These are phyloP conservation scores for Penicillium sp. DNA, from an alignment of 2,329 filamentous ascomycete genomes.

Conservation along the genomic window DNA sequence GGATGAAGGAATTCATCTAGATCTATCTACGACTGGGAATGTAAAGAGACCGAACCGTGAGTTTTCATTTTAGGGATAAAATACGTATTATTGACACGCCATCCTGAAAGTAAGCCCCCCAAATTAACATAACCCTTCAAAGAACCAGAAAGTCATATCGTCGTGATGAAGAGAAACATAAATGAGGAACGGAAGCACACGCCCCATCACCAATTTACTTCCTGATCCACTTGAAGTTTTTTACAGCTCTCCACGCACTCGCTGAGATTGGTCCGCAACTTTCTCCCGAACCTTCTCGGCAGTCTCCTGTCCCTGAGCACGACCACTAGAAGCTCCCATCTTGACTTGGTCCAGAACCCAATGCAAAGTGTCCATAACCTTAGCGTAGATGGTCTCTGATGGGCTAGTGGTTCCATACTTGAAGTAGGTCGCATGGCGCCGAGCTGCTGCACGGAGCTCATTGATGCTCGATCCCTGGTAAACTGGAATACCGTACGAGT, in stretches of 20 bases:
- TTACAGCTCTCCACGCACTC: conserved; percentile 38
- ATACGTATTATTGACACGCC: neutral
- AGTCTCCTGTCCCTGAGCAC: conserved; percentile 53
- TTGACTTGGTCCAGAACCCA: conserved; percentile 56
- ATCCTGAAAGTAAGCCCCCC: neutral
- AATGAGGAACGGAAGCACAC: conserved; percentile 2
- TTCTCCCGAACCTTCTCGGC: conserved; percentile 48
- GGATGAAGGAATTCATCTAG: neutral
- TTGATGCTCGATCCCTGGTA: conserved; percentile 72
- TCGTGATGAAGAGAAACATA: conserved; percentile 17
- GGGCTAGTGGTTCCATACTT: conserved; percentile 73
- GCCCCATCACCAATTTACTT: neutral
- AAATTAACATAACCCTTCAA: neutral
- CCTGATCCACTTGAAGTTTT: neutral
- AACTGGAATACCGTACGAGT: conserved; percentile 73
- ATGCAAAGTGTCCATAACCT: conserved; percentile 54
- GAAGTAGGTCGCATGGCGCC: conserved; percentile 76
- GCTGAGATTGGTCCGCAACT: conserved; percentile 57
- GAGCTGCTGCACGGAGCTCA: conserved; percentile 70
- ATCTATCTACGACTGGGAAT: neutral
- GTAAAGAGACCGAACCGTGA: neutral
- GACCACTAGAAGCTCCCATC: conserved; percentile 52
- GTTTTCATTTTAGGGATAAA: neutral
- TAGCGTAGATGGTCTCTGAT: conserved; percentile 67
- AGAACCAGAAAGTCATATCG: conserved; percentile 22